A percentile compares a stretch with the other conserved stretches of the same genome.
Evolutionary conservation across 2,329 filamentous ascomycete species (phyloP).

Genomic region (Epichloe coenophiala): DNA sequence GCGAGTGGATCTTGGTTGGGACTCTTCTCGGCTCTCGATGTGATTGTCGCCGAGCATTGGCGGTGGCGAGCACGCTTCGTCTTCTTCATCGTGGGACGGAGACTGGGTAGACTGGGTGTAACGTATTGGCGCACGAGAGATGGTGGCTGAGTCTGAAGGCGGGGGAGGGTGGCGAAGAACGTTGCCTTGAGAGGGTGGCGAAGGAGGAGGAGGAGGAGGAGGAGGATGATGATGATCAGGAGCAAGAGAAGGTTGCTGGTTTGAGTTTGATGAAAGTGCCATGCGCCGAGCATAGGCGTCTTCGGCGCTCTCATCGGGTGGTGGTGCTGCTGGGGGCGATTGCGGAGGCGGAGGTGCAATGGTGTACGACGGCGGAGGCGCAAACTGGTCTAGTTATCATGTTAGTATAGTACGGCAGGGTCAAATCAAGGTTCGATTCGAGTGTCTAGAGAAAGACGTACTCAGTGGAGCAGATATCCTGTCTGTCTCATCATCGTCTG

Average conservation of each 20-base stretch:
- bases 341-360: conserved; percentile 41
- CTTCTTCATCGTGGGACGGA: conserved; percentile 21
- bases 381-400: conserved; percentile 37
- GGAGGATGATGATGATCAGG: conserved; percentile 11
- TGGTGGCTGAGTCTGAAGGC: conserved; percentile 39
- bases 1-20: conserved; percentile 42
- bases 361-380: conserved; percentile 42
- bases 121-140: conserved; percentile 65
- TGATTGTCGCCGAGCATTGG: conserved; percentile 32
- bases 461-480: conserved; percentile 18
- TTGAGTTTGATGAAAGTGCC: conserved; percentile 34
- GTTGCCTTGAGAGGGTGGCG: conserved; percentile 13
- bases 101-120: conserved; percentile 34
- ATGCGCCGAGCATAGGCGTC: conserved; percentile 54
- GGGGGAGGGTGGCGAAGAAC: conserved; percentile 24
- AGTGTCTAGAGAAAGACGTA: conserved; percentile 11
- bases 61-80: conserved; percentile 29
- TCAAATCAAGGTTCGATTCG: not conserved
- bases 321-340: conserved; percentile 28
- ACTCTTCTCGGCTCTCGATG: conserved; percentile 19
- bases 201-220: conserved; percentile 12
- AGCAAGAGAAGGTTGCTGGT: conserved; percentile 19
- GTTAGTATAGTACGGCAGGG: not conserved
- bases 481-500: conserved; percentile 28
- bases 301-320: conserved; percentile 51